Percentiles rank a stretch among this genome's conserved stretches.
These are phyloP conservation scores for Asterochloris sp. DNA, from an alignment of 139 green algal genomes.

Conservation along the genomic window DNA sequence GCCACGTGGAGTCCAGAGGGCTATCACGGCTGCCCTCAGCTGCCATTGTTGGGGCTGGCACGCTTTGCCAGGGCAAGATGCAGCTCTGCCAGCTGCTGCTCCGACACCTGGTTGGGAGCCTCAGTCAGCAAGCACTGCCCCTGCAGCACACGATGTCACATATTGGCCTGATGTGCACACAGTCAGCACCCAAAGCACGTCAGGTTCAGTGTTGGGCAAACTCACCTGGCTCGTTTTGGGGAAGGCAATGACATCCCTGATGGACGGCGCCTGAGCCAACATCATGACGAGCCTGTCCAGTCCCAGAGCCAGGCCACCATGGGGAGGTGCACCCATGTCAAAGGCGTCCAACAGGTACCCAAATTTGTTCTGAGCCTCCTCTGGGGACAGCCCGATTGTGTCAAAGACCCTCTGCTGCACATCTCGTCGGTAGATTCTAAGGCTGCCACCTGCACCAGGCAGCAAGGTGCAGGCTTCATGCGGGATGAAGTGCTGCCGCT, in stretches of 20 bases:
- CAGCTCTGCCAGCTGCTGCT: constrained; percentile 65
- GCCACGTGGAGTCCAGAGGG: no score
- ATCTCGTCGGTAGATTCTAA: constrained; percentile 91
- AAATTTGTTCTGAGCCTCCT: constrained; percentile 82
- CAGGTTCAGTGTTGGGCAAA: not conserved
- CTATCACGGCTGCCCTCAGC: no score
- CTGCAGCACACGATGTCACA: not conserved
- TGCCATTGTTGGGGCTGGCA: not conserved
- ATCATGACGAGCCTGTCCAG: constrained; percentile 95
- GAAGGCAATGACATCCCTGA: constrained; percentile 99
- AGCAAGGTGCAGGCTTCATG: not conserved
- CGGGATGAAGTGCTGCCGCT: not conserved
- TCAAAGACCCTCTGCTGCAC: constrained; percentile 91
- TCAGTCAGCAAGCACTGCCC: constrained; percentile 85
- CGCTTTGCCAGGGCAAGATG: constrained; percentile 16
- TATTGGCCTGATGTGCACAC: not conserved
- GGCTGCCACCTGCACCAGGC: constrained; percentile 64
- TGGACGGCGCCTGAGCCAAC: constrained; percentile 72
- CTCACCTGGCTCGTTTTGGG: constrained; percentile 87
- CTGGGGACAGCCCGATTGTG: constrained; percentile 78
- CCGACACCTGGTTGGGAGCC: constrained; percentile 55
- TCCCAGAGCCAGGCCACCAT: constrained; percentile 92
- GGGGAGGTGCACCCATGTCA: constrained; percentile 85
- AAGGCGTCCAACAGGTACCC: constrained; percentile 82
- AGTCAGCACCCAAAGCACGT: not conserved